A percentile compares a stretch with the other conserved stretches of the same genome.
These are phyloP conservation scores for Populus trichocarpa DNA, from an alignment of 441 rosid species.

Conservation along the genomic window DNA sequence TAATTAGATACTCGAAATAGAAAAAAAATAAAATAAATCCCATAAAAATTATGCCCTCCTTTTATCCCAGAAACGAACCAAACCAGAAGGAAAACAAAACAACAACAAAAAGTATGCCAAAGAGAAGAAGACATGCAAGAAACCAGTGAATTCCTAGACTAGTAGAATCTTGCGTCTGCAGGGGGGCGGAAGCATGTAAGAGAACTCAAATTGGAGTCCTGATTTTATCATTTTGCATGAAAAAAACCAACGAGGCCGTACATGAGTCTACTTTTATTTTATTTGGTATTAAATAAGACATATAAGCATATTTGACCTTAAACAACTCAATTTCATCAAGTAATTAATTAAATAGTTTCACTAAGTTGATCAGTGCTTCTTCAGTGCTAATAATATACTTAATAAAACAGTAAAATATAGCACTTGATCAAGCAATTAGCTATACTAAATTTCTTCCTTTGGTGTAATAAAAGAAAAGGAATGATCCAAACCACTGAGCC, in stretches of 20 bases:
- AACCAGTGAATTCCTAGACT: too few species aligned
- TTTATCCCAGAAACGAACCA: too few species aligned
- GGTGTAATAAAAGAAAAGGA: background rate
- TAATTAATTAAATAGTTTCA: background rate
- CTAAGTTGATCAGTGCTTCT: background rate
- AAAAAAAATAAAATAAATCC: too few species aligned
- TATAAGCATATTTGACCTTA: background rate
- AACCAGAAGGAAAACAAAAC: too few species aligned
- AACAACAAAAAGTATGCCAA: too few species aligned
- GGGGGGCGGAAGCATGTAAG: background rate
- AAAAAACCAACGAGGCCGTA: background rate
- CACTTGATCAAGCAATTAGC: background rate
- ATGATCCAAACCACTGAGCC: background rate
- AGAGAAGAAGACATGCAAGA: too few species aligned
- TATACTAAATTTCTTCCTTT: background rate
- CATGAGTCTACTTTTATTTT: background rate
- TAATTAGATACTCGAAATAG: background rate
- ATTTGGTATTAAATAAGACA: background rate
- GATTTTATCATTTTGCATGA: background rate
- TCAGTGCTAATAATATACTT: background rate
- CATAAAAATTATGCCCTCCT: too few species aligned
- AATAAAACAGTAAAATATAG: too few species aligned
- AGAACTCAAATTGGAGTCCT: background rate
- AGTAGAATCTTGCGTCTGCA: background rate
- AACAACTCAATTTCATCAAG: background rate